Conservation (phyloP, 108 stramenopile genomes). For the Bacterosira constricta region DNA sequence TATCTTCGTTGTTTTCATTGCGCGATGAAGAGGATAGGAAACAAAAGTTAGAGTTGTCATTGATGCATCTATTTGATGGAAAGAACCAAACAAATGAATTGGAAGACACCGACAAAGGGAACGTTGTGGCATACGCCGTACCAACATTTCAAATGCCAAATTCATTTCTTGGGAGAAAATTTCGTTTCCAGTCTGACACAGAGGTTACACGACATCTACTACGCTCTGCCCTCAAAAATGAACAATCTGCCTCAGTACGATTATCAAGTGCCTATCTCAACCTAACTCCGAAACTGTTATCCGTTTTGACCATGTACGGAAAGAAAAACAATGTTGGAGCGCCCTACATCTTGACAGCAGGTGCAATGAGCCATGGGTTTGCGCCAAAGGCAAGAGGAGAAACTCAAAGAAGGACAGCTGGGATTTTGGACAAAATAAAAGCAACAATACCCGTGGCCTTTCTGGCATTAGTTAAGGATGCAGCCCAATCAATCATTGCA, state of each 20-base stretch:
- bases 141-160: slow-evolving; percentile 74
- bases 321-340: slow-evolving; percentile 11
- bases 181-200: slow-evolving; percentile 43
- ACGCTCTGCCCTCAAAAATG: slow-evolving; percentile 30
- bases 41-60: slow-evolving; percentile 33
- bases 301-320: slow-evolving; percentile 39
- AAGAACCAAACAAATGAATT: neutral
- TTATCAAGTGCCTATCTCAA: slow-evolving; percentile 87
- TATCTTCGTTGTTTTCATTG: neutral
- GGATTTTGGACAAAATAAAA: slow-evolving; percentile 64
- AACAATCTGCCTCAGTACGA: slow-evolving; percentile 48
- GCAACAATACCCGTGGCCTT: slow-evolving; percentile 81
- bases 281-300: slow-evolving; percentile 52
- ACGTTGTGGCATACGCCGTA: slow-evolving; percentile 57
- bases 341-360: slow-evolving; percentile 71
- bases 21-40: slow-evolving; percentile 6
- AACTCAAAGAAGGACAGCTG: neutral
- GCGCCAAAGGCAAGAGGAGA: slow-evolving; percentile 59
- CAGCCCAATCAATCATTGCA: slow-evolving; percentile 26
- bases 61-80: slow-evolving; percentile 28
- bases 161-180: slow-evolving; percentile 25
- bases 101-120: neutral
- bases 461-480: slow-evolving; percentile 54
- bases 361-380: slow-evolving; percentile 77
- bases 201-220: slow-evolving; percentile 33